A percentile compares a stretch with the other conserved stretches of the same genome.
phyloP scores from a whole-genome alignment of 331 rosid genomes.

The Acacia concinna region DNA sequence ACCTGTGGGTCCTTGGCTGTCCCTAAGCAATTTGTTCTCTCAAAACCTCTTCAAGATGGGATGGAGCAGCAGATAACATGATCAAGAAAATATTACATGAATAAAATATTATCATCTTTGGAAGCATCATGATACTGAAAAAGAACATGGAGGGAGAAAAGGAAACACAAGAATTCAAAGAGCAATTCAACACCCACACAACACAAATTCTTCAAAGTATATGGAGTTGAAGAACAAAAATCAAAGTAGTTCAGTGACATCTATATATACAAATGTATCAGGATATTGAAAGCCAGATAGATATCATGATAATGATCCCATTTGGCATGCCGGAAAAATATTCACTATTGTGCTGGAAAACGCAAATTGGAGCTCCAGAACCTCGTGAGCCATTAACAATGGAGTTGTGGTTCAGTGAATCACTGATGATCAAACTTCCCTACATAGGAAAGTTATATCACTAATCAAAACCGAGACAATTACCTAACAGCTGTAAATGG shows the following conservation, averaged over 20 bases:
- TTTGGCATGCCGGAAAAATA: constrained; percentile 12
- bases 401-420: constrained; percentile 63
- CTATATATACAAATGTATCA: not conserved
- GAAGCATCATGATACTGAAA: not conserved
- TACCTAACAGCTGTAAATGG: not conserved
- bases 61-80: not conserved
- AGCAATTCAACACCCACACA: not conserved
- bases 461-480: constrained; percentile 1
- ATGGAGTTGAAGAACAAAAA: not conserved
- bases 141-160: not conserved
- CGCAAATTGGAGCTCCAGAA: constrained; percentile 74
- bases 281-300: not conserved
- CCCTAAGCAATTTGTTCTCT: not conserved
- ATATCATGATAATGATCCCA: not conserved
- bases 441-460: constrained; percentile 15
- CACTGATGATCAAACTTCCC: constrained; percentile 65
- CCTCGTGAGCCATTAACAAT: constrained; percentile 76
- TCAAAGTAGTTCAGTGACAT: not conserved
- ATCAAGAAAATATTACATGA: not conserved
- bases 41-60: constrained; percentile 14
- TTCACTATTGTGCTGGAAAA: constrained; percentile 71
- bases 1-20: constrained; percentile 11
- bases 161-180: not conserved
- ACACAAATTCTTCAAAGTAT: not conserved
- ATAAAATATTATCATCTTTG: not conserved